phyloP scores from a whole-genome alignment of 768 basidiomycete species.

The Pulveroboletus sp. region DNA sequence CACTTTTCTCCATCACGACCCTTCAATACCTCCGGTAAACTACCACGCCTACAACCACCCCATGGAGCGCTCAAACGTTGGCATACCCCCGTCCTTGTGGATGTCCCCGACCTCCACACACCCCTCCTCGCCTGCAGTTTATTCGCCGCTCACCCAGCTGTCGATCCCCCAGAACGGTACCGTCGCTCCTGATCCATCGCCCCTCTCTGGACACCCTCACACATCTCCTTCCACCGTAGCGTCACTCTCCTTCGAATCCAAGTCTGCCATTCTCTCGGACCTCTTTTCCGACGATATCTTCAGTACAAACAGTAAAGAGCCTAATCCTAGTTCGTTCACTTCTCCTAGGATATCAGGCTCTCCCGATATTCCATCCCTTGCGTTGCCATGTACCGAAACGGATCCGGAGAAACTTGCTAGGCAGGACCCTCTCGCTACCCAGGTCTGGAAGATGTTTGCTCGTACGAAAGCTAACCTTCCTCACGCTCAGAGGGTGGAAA shows the following conservation, averaged over 20 bases:
- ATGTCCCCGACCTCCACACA: conserved; percentile 67
- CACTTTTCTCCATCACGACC: conserved; percentile 13
- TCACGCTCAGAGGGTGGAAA: conserved; percentile 95
- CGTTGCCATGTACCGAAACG: conserved; percentile 39
- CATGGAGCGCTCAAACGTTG: conserved; percentile 48
- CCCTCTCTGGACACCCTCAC: conserved; percentile 34
- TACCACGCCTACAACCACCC: conserved; percentile 28
- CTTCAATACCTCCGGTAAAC: conserved; percentile 17
- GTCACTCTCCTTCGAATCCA: conserved; percentile 48
- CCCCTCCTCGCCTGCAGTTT: conserved; percentile 40
- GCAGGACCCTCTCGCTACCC: conserved; percentile 89
- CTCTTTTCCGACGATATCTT: conserved; percentile 72
- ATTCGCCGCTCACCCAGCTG: conserved; percentile 38
- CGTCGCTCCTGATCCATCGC: conserved; percentile 30
- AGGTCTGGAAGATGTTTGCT: conserved; percentile 97
- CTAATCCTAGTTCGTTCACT: conserved; percentile 50
- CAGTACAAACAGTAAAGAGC: conserved; percentile 23
- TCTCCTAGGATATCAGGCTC: conserved; percentile 67
- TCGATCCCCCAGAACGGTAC: conserved; percentile 34
- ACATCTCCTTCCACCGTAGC: conserved; percentile 41
- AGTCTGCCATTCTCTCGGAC: conserved; percentile 63
- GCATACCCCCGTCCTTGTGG: conserved; percentile 76
- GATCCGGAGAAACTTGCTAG: conserved; percentile 67
- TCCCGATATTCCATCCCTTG: conserved; percentile 53
- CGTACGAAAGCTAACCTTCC: conserved; percentile 85